Conservation (phyloP, 768 basidiomycete species). For the Leucocoprinus sp. region DNA sequence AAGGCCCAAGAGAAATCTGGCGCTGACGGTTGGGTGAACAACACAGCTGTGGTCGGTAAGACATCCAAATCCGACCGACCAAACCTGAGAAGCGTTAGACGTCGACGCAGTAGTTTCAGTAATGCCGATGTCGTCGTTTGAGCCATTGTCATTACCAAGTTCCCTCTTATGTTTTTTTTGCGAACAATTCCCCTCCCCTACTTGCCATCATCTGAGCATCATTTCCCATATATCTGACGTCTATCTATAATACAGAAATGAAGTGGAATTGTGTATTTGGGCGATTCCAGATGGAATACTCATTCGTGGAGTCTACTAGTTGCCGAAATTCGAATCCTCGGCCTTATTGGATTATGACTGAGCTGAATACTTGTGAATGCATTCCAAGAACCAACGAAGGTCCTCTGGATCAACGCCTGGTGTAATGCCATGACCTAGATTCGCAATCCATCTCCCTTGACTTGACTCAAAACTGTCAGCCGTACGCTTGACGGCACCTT, state of each 20-base stretch:
- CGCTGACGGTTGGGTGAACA: conserved; percentile 71
- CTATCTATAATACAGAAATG: conserved; percentile 1
- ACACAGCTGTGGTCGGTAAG: conserved; percentile 63
- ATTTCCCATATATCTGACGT: conserved; percentile 6
- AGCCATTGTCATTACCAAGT: conserved; percentile 11
- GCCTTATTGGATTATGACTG: conserved; percentile 12
- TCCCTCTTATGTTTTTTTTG: conserved; percentile 10
- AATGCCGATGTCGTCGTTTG: conserved; percentile 78
- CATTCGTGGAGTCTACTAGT: neutral
- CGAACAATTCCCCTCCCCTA: conserved; percentile 24
- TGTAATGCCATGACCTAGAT: conserved; percentile 95
- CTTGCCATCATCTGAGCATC: conserved; percentile 22
- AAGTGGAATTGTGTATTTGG: neutral
- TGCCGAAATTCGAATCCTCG: neutral
- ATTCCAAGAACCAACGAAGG: conserved; percentile 84
- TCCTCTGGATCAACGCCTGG: conserved; percentile 94
- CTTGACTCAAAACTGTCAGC: conserved; percentile 62
- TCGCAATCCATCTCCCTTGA: conserved; percentile 87
- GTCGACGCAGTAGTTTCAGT: conserved; percentile 83
- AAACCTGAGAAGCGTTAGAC: conserved; percentile 61
- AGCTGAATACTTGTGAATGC: conserved; percentile 74
- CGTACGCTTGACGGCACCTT: conserved; percentile 77
- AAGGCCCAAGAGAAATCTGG: conserved; percentile 27
- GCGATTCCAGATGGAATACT: neutral
- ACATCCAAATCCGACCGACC: conserved; percentile 69